Conservation (phyloP, 2,329 filamentous ascomycete species). For the Scedosporium dehoogii region DNA sequence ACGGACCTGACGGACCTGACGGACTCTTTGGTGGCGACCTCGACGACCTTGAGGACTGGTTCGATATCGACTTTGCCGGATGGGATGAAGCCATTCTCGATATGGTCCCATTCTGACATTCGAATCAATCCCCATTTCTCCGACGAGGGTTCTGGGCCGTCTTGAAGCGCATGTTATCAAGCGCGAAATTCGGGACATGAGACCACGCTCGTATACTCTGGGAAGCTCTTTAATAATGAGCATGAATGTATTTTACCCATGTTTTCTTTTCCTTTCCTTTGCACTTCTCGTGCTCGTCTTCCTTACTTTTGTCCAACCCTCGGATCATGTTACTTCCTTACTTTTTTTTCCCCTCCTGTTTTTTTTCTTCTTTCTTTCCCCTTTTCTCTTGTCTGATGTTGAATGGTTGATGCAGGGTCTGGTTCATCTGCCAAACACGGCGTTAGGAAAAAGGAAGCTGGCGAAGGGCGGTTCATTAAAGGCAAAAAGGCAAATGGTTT, state of each 20-base stretch:
- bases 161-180: no score
- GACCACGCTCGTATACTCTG: no score
- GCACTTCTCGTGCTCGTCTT: background rate
- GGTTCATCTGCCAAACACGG: background rate
- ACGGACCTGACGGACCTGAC: background rate
- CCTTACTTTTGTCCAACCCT: background rate
- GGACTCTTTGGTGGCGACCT: background rate
- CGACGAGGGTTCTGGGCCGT: no score
- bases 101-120: background rate
- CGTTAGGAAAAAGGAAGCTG: background rate
- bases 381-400: background rate
- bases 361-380: background rate
- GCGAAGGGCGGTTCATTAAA: background rate
- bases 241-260: no score
- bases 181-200: no score
- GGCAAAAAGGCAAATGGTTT: background rate
- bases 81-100: background rate
- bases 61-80: background rate
- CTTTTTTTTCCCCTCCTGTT: background rate
- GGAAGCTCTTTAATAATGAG: no score
- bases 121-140: no score
- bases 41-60: background rate
- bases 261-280: background rate
- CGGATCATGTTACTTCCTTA: background rate
- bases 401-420: background rate